These are phyloP conservation scores for Parietaria judaica DNA, from an alignment of 306 rosid species.

Conservation along the genomic window DNA sequence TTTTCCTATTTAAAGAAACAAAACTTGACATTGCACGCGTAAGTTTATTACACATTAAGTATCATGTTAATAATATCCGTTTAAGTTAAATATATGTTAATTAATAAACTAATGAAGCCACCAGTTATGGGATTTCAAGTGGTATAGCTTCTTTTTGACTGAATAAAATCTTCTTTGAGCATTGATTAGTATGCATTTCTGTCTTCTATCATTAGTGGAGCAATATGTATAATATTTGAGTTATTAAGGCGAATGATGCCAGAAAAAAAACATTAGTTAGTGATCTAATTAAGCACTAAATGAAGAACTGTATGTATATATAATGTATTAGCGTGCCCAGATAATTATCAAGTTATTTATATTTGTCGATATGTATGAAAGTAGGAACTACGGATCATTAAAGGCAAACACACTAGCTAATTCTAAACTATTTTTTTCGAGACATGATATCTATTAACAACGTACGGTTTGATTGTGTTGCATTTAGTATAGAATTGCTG, in stretches of 20 bases:
- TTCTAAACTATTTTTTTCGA: no score
- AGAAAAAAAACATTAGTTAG: not conserved
- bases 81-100: no score
- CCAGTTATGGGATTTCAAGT: slow-evolving; percentile 1
- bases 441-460: no score
- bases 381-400: no score
- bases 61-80: not conserved
- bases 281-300: no score
- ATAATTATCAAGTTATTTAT: no score
- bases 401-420: no score
- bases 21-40: not conserved
- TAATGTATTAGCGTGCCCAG: not conserved
- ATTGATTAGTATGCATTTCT: not conserved
- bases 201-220: no score
- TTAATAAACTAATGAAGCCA: not conserved
- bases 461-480: no score
- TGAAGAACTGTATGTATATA: not conserved
- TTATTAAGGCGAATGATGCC: slow-evolving; percentile 1
- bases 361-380: no score
- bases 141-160: slow-evolving; percentile 13
- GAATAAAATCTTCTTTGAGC: not conserved
- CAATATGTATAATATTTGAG: not conserved
- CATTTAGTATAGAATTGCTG: no score
- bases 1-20: not conserved
- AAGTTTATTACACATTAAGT: no score